Percentiles rank a stretch among this genome's conserved stretches.
Conservation (phyloP, 2,329 filamentous ascomycete species). For the Teratosphaeria destructans region DNA sequence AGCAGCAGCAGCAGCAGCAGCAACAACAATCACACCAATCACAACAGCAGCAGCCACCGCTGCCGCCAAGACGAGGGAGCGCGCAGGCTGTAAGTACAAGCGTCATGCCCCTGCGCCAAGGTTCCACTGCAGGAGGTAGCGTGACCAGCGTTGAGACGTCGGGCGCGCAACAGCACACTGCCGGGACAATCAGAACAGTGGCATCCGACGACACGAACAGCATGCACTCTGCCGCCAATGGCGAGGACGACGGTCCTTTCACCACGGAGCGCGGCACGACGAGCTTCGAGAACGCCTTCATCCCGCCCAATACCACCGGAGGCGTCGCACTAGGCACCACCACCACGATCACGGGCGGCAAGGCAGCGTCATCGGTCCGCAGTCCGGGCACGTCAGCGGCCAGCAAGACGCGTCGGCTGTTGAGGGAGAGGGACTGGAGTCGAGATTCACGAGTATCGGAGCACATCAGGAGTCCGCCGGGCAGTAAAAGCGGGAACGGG, state of each 20-base stretch:
- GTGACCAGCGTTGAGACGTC: neutral
- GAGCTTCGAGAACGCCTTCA: constrained; percentile 20
- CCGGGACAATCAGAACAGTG: constrained; percentile 6
- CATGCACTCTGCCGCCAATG: constrained; percentile 5
- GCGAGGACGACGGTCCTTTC: constrained; percentile 7
- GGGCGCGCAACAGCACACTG: neutral
- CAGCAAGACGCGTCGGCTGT: constrained; percentile 11
- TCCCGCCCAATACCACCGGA: constrained; percentile 6
- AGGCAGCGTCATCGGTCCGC: constrained; percentile 1
- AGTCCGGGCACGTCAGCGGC: constrained; percentile 4
- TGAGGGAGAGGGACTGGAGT: constrained; percentile 10
- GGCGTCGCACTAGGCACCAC: constrained; percentile 12
- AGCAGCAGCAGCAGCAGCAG: constrained; percentile 4
- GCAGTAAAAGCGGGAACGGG: constrained; percentile 14
- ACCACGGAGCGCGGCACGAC: constrained; percentile 17
- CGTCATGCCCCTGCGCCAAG: neutral
- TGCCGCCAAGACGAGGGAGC: constrained; percentile 2
- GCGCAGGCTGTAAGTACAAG: neutral
- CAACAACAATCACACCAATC: neutral
- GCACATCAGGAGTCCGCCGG: constrained; percentile 11
- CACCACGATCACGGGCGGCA: constrained; percentile 16
- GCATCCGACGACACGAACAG: constrained; percentile 5
- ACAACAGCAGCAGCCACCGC: neutral
- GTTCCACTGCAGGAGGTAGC: constrained; percentile 2
- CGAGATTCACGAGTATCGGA: constrained; percentile 4